phyloP scores from a whole-genome alignment of 2,329 filamentous ascomycete genomes.

The Penicillium nordicum region DNA sequence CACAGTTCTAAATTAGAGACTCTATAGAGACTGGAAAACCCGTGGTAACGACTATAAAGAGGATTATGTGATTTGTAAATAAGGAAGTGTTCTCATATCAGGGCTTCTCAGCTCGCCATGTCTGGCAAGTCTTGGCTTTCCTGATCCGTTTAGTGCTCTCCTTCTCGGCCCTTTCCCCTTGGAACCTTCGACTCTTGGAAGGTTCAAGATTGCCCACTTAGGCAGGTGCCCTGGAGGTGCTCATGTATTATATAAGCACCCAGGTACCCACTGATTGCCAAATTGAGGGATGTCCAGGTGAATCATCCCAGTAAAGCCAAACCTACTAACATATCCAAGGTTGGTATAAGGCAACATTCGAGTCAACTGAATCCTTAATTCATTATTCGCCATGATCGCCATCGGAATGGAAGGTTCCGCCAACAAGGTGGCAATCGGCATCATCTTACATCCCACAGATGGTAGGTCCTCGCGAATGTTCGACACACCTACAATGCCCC shows the following conservation, averaged over 20 bases:
- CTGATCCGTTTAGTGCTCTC: no score
- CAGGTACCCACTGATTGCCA: neutral
- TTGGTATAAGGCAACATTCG: neutral
- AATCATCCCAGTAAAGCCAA: neutral
- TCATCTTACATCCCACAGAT: constrained; percentile 70
- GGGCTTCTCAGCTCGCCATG: no score
- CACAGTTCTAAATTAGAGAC: no score
- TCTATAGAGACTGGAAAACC: no score
- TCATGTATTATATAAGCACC: neutral
- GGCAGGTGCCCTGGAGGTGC: no score
- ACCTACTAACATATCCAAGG: neutral
- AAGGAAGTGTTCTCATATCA: no score
- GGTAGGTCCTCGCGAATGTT: constrained; percentile 73
- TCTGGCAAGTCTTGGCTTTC: no score
- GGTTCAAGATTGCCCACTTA: no score
- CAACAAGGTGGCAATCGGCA: constrained; percentile 93
- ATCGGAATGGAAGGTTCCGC: constrained; percentile 86
- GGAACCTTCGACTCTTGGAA: no score
- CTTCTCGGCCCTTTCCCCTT: no score
- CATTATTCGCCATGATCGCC: constrained; percentile 53
- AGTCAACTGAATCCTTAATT: neutral
- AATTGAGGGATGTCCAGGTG: neutral
- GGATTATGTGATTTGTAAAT: no score
- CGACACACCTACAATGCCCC: constrained; percentile 91
- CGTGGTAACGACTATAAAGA: no score